Base-by-base conservation (phyloP, 2,329 filamentous ascomycete species). In the Exophiala xenobiotica region DNA sequence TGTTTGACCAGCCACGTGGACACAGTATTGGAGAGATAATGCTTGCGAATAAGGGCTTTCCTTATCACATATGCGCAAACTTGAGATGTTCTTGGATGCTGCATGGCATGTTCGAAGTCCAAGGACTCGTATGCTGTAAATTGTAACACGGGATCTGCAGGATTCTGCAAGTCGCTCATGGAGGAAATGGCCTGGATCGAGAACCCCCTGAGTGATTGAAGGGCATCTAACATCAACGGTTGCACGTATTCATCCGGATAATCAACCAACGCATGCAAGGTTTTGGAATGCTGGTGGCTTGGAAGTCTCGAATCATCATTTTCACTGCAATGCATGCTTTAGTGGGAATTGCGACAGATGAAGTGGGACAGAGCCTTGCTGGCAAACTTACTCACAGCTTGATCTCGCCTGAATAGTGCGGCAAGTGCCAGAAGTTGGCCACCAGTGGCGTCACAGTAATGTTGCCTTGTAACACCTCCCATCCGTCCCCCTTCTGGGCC, bases 11-110 rank as follows among this genome's bases (percentile, higher is more conserved):
- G 75, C 90, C 91, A 97, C 65, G 88, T 86, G 40, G 87, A 80
- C 18, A 96, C 81, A 0, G 91, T 96, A 16, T 85, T 82, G 3
- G 87, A 86, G 2, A 99, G 79, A 67, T 93, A 97, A 68, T 99
- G 93, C 70, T 99, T 99, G 53, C 93, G 83, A 63, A 97, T 97
- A 16, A 99, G 77, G 0, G 93, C 93, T 75, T 97, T 97, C 64
- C 93, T 87, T 67, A 97, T 95, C 65, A 96, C 81, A 70, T 96
- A 97, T 65, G 89, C 88, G 70, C 96, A 97, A 61, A 88, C 78
- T 1, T 96, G 75, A 8, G 79, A 82, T 0, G 81, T 82, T 0
- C 70, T 66, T 0, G 86, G 71, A 60, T 89, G 76, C 1, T 75
- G 68, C 51, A 87, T 76, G 14, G 87, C 79, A 63, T 86, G 82